phyloP scores from a whole-genome alignment of 2,329 filamentous ascomycete genomes.

The Sarocladiaceae sp. region DNA sequence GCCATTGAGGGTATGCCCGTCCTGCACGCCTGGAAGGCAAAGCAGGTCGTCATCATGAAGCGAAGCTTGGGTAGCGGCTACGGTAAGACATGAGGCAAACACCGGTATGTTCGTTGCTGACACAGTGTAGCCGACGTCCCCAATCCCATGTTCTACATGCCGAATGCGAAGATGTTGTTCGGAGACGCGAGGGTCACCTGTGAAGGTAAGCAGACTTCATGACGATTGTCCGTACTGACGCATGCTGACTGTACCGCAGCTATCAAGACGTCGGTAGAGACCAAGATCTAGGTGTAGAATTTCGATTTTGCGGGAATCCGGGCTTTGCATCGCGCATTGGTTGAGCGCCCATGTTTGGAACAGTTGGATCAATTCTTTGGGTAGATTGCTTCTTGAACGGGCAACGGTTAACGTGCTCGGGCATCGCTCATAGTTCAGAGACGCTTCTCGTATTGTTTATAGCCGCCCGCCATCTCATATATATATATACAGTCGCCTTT shows the following conservation, averaged over 20 bases:
- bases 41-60: conserved; percentile 92
- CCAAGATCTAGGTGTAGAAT: conserved; percentile 19
- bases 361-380: no score
- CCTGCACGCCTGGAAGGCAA: conserved; percentile 88
- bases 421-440: neutral
- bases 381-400: no score
- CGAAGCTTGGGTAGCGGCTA: conserved; percentile 83
- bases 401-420: no score
- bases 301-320: neutral
- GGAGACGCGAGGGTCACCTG: conserved; percentile 81
- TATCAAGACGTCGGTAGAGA: conserved; percentile 34
- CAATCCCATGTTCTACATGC: conserved; percentile 93
- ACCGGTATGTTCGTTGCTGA: neutral
- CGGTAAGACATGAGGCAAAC: conserved; percentile 41
- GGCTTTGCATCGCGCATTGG: no score
- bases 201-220: conserved; percentile 71
- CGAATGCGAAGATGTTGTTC: conserved; percentile 84
- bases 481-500: conserved; percentile 25
- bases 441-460: conserved; percentile 7
- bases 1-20: conserved; percentile 91
- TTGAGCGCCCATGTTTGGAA: no score
- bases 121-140: conserved; percentile 65
- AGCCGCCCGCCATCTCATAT: neutral
- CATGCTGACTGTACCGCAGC: conserved; percentile 26
- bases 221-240: no score